Percentiles rank a stretch among this genome's conserved stretches.
Evolutionary conservation across 192 early-diverging fungal genomes (phyloP).

Genomic region (Coemansia biformis): DNA sequence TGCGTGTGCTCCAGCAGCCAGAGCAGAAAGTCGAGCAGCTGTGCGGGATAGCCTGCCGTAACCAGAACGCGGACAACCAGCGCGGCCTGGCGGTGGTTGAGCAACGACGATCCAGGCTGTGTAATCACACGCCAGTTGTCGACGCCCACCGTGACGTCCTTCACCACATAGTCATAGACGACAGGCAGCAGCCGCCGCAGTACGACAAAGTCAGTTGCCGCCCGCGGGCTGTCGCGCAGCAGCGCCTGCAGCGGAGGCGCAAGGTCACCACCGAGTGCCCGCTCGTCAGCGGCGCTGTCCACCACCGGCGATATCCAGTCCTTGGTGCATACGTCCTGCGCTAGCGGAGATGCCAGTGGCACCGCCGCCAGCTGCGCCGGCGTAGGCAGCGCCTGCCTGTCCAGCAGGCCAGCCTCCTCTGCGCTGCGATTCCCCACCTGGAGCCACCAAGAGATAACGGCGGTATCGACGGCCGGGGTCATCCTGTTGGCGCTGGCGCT

Average conservation of each 20-base stretch:
- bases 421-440: neutral
- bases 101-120: slow-evolving; percentile 65
- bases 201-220: slow-evolving; percentile 18
- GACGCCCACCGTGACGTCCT: slow-evolving; percentile 45
- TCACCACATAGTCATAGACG: slow-evolving; percentile 43
- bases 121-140: slow-evolving; percentile 80
- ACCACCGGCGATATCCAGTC: slow-evolving; percentile 36
- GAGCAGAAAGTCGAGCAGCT: slow-evolving; percentile 38
- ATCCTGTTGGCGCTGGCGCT: neutral
- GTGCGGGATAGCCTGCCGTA: slow-evolving; percentile 4
- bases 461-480: slow-evolving; percentile 4
- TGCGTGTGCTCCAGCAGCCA: slow-evolving; percentile 35
- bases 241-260: neutral
- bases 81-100: slow-evolving; percentile 65
- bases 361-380: slow-evolving; percentile 10
- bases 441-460: slow-evolving; percentile 28
- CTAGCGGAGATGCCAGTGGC: slow-evolving; percentile 7
- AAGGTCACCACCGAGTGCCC: slow-evolving; percentile 7
- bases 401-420: too few species aligned
- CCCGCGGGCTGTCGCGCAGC: slow-evolving; percentile 15
- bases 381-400: too few species aligned
- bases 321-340: slow-evolving; percentile 14
- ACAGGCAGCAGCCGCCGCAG: slow-evolving; percentile 33
- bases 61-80: slow-evolving; percentile 25
- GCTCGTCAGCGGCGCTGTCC: slow-evolving; percentile 18